These are phyloP conservation scores for Paraleonurus japonicus DNA, from an alignment of 257 asterid genomes.

Conservation along the genomic window DNA sequence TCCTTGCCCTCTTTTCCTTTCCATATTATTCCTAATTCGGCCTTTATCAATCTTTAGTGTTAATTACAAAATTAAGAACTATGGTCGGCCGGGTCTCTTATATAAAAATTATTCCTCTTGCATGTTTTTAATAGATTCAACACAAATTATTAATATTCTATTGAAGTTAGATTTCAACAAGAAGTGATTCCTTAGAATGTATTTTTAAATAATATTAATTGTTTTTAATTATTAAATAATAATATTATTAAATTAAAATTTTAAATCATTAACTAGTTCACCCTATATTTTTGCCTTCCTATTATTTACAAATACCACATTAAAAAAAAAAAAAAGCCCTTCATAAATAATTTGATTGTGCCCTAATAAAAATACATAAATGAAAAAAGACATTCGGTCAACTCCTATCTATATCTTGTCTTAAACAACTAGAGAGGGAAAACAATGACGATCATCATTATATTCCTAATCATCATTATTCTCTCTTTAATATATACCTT, in stretches of 20 bases:
- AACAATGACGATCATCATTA: slow-evolving; percentile 24
- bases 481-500: slow-evolving; percentile 21
- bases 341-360: too few species aligned
- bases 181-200: too few species aligned
- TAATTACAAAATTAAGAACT: neutral
- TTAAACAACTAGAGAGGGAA: neutral
- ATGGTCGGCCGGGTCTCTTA: neutral
- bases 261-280: too few species aligned
- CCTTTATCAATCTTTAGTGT: slow-evolving; percentile 13
- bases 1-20: slow-evolving; percentile 30
- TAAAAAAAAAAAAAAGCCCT: too few species aligned
- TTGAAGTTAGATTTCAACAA: too few species aligned
- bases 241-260: too few species aligned
- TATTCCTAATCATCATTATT: slow-evolving; percentile 36
- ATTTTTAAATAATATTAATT: too few species aligned
- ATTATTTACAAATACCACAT: neutral
- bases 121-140: neutral
- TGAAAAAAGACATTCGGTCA: slow-evolving; percentile 28
- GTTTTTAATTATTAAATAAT: too few species aligned
- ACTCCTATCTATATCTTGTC: slow-evolving; percentile 11
- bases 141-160: too few species aligned
- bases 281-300: too few species aligned
- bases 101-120: too few species aligned
- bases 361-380: neutral
- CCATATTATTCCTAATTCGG: slow-evolving; percentile 8